Base-by-base conservation (phyloP, 176 grass and related monocot genomes). In the Elaeis guineensis region DNA sequence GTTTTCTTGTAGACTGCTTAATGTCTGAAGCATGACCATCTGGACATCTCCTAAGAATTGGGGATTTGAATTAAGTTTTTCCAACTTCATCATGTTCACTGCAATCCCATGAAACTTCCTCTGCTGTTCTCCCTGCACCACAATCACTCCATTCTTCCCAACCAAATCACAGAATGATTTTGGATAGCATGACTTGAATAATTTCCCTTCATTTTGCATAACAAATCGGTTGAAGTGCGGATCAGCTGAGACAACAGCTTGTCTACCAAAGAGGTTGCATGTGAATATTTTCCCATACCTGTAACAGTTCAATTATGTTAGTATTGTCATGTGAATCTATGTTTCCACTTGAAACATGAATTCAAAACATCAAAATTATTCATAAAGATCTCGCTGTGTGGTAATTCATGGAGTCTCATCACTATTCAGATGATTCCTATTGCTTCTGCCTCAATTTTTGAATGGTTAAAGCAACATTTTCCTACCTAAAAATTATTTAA, bases 171-270 rank as follows among this genome's bases (percentile, higher is more conserved):
- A 3, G 19, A 64, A 64, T 12, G 61, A 64, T 23, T 64, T 64
- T 50, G 61, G 61, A 64, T 64, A 64, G 21, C 61, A 64, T 49
- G 61, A 64, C 19, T 64, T 30, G 61, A 64, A 64, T 12, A 64
- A 64, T 21, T 50, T 64, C 20, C 39, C 61, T 64, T 64, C 61
- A 3, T 64, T 48, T 16, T 64, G 61, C 19, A 64, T 64, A 11
- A 64, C 22, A 39, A 64, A 64, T 22, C 61, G 39, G 61, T 64
- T 64, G 61, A 64, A 64, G 9, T 6, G 11, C 4, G 61, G 61
- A 64, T 64, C 61, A 50, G 61, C 61, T 23, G 61, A 64, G 39
- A 64, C 61, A 5, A 64, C 61, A 49, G 61, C 61, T 23, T 50
- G 61, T 23, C 39, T 50, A 5, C 61, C 35, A 50, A 64, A 64